Conservation (phyloP, 179 eudicot genomes). For the Kewa caespitosa region DNA sequence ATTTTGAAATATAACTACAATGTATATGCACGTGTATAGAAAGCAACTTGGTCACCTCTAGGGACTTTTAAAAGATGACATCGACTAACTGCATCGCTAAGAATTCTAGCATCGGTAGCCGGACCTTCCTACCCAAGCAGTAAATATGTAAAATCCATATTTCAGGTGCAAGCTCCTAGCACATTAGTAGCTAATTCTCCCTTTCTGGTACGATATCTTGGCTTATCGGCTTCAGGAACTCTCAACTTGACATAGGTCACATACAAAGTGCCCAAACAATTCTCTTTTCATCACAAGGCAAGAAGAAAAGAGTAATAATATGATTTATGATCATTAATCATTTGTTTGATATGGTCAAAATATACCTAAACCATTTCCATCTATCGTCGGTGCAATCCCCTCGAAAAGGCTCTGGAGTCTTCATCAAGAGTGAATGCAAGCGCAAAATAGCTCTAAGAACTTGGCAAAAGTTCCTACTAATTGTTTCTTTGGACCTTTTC, state of each 20-base stretch:
- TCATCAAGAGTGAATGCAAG: not conserved
- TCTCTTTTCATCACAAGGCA: not conserved
- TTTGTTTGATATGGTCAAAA: not conserved
- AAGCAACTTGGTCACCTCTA: slow-evolving; percentile 1
- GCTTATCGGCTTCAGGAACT: not conserved
- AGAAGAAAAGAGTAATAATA: not conserved
- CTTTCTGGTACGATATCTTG: slow-evolving; percentile 6
- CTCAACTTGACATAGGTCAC: slow-evolving; percentile 8
- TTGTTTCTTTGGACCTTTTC: slow-evolving; percentile 12
- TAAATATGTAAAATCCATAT: slow-evolving; percentile 19
- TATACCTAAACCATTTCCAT: slow-evolving; percentile 24
- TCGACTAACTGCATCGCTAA: slow-evolving; percentile 18
- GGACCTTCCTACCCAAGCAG: slow-evolving; percentile 18
- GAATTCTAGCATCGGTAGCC: slow-evolving; percentile 19
- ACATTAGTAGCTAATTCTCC: slow-evolving; percentile 3
- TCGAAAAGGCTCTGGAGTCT: slow-evolving; percentile 9
- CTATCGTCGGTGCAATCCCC: slow-evolving; percentile 11
- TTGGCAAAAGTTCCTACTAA: slow-evolving; percentile 19
- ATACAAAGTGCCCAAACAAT: not conserved
- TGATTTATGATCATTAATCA: not conserved
- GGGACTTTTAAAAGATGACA: slow-evolving; percentile 16
- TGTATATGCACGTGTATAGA: not conserved
- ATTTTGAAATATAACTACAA: not conserved
- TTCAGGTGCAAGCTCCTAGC: slow-evolving; percentile 14
- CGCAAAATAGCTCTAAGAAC: slow-evolving; percentile 4